phyloP scores from a whole-genome alignment of 2,329 filamentous ascomycete species.

The Pseudocercospora cruenta region DNA sequence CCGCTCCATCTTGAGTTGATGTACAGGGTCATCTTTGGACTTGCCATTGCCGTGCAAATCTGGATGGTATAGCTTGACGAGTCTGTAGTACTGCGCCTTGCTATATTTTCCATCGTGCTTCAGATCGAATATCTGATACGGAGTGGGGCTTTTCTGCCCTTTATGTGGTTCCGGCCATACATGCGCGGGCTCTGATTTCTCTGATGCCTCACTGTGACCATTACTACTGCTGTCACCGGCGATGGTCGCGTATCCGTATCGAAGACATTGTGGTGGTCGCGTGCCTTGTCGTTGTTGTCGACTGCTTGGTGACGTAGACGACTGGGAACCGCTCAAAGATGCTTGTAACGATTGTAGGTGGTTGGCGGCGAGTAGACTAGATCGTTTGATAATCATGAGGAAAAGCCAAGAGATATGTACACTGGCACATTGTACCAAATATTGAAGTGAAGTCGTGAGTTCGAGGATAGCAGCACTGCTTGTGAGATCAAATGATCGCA shows the following conservation, averaged over 20 bases:
- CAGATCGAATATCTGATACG: constrained; percentile 83
- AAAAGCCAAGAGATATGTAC: constrained; percentile 13
- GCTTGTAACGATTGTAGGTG: constrained; percentile 27
- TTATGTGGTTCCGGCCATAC: constrained; percentile 40
- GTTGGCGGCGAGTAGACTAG: constrained; percentile 38
- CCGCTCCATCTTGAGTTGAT: constrained; percentile 73
- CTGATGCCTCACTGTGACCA: constrained; percentile 30
- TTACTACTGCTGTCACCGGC: constrained; percentile 30
- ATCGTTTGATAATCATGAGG: constrained; percentile 45
- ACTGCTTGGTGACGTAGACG: constrained; percentile 48
- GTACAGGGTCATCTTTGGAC: constrained; percentile 55
- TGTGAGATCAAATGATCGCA: constrained; percentile 17
- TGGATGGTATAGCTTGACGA: constrained; percentile 96
- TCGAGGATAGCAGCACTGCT: neutral
- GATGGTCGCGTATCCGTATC: constrained; percentile 39
- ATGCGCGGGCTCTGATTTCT: constrained; percentile 30
- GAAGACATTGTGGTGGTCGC: constrained; percentile 31
- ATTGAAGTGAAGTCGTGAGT: neutral
- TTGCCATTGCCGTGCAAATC: constrained; percentile 55
- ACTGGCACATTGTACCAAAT: constrained; percentile 27
- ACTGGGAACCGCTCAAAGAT: constrained; percentile 31
- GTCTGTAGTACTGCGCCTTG: constrained; percentile 82
- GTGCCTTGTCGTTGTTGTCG: constrained; percentile 36
- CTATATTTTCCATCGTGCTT: constrained; percentile 69
- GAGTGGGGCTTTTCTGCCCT: constrained; percentile 64